Evolutionary conservation across 1,284 basidiomycete genomes (phyloP).

Genomic region (Cutaneotrichosporon curvatum): DNA sequence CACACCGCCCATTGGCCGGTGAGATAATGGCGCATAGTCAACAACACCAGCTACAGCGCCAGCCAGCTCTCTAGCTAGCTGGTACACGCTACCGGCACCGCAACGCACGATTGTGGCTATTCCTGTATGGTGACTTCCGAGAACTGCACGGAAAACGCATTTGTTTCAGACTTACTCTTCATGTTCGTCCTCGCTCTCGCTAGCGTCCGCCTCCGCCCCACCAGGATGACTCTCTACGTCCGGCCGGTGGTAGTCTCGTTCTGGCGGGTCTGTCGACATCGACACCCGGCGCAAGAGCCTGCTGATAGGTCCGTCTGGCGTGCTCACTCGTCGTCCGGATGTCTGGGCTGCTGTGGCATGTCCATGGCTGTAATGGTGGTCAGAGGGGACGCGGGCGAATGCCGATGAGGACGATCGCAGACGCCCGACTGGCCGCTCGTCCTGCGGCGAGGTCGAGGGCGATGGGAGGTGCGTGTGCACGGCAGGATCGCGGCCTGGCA

Average conservation of each 20-base stretch:
- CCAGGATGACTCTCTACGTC: no score
- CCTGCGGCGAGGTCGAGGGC: conserved; percentile 12
- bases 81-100: no score
- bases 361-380: background rate
- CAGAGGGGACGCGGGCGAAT: conserved; percentile 13
- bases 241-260: no score
- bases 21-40: no score
- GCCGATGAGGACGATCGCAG: conserved; percentile 19
- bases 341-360: background rate
- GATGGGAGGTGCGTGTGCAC: conserved; percentile 27
- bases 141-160: background rate
- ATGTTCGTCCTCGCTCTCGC: background rate
- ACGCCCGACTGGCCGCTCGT: conserved; percentile 8
- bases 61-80: no score
- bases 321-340: conserved; percentile 2
- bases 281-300: conserved; percentile 8
- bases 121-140: no score
- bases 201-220: background rate
- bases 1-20: no score
- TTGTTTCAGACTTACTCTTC: conserved; percentile 4
- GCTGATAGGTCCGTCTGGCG: conserved; percentile 4
- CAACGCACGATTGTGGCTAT: no score
- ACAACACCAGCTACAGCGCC: no score
- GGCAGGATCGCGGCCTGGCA: conserved; percentile 38
- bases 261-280: background rate